Evolutionary conservation across 257 asterid genomes (phyloP), one percentile per base, ranked within the genome.

Genomic region (Jacaranda copaia): DNA sequence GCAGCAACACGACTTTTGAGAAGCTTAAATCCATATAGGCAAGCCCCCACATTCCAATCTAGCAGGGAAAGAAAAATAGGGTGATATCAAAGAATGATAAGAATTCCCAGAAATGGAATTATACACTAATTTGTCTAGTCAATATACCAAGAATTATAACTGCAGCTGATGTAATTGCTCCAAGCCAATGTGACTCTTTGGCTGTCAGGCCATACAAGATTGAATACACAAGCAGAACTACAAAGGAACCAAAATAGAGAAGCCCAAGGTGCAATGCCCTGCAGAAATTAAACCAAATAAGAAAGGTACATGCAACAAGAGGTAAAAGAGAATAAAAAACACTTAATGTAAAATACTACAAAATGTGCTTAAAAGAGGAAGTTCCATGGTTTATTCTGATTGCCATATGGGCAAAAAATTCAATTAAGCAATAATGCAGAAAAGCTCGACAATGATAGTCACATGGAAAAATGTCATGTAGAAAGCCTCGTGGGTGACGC

Each of bases 11-110:
- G 97, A 80, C 94, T 96, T 83, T 85, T 89, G 68, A 96, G 97
- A 81, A 96, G 98, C 89, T 84, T 87, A 86, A 93, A 96, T 16
- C 99, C 99, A 76, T 96, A 96, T 48, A 96, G 89, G 85, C 98
- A 96, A 66, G 99, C 92, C 48, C 99, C 99, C 83, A 93, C 89
- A 81, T 96, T 96, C 99, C 99, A 96, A 88, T 96, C 99, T 96
- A 85, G 76, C 66, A 85, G 63, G 68, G 57, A 52, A 70, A 52
- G 14, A 25, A 74, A 75, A 49, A 40, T 56, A 51, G 51, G 75
- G 7, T n/a, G 60, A 67, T 46, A 67, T 71, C 79, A 69, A 74
- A 43, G 46, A 67, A 75, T 13, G 32, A 19, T 11, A 35, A 69
- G 61, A 82, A 72, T 65, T 52, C 32, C 1, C 32, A 25, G 2